phyloP scores from a whole-genome alignment of 1,139 yeast genomes.

The Pichiaceae sp. region DNA sequence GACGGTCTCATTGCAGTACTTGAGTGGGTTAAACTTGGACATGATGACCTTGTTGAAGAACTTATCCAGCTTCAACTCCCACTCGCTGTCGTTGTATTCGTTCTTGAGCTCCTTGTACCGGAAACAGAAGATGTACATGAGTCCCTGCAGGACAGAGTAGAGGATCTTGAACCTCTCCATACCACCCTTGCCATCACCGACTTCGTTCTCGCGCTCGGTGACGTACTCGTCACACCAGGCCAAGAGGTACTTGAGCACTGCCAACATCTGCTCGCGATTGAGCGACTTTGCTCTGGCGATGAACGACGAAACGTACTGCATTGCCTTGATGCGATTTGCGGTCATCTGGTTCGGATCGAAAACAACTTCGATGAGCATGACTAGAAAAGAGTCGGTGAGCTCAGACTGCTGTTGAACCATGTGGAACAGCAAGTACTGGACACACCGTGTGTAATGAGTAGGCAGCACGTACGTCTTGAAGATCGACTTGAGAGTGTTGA shows the following conservation, averaged over 20 bases:
- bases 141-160: conserved; percentile 89
- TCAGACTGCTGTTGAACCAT: conserved; percentile 77
- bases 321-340: conserved; percentile 75
- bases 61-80: conserved; percentile 83
- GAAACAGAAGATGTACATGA: conserved; percentile 87
- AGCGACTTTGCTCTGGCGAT: conserved; percentile 80
- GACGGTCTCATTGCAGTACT: conserved; percentile 89
- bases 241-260: conserved; percentile 69
- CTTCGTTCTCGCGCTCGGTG: conserved; percentile 75
- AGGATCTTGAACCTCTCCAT: conserved; percentile 80
- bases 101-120: conserved; percentile 55
- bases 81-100: conserved; percentile 26
- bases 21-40: conserved; percentile 87
- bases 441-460: conserved; percentile 85
- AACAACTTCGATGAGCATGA: conserved; percentile 74
- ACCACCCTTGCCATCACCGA: conserved; percentile 54
- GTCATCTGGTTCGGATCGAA: conserved; percentile 38
- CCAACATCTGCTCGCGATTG: conserved; percentile 62
- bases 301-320: conserved; percentile 88
- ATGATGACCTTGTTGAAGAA: conserved; percentile 81
- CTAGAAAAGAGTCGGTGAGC: conserved; percentile 78
- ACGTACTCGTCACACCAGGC: conserved; percentile 81
- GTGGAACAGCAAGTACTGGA: conserved; percentile 78
- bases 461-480: conserved; percentile 82
- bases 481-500: conserved; percentile 64